Conservation (phyloP, 2,329 filamentous ascomycete species). For the Trichoderma koningii region DNA sequence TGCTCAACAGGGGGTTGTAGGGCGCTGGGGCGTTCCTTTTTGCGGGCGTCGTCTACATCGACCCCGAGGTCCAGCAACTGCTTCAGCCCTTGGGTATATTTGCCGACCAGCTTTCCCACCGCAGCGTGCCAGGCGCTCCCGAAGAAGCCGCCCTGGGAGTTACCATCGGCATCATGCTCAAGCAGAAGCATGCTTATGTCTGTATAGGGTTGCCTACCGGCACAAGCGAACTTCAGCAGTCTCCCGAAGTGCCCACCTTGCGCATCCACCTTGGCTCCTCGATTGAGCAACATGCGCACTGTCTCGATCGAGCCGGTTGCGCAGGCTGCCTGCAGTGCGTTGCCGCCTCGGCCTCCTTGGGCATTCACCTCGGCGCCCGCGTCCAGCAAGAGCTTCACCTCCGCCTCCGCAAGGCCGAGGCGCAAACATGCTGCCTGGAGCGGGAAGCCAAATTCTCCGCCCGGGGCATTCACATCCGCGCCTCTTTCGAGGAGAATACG, state of each 20-base stretch:
- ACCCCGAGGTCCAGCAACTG: neutral
- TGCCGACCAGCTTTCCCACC: neutral
- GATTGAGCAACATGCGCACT: neutral
- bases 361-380: neutral
- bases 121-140: neutral
- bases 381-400: neutral
- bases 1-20: no score
- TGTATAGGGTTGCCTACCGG: no score
- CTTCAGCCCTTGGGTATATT: neutral
- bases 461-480: neutral
- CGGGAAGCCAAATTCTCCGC: neutral
- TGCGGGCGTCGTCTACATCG: neutral
- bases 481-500: neutral
- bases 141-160: neutral
- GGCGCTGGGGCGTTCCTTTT: no score
- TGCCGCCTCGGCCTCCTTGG: neutral
- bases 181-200: neutral
- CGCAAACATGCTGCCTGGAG: neutral
- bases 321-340: neutral
- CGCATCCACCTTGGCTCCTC: conserved; percentile 2
- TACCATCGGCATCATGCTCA: conserved; percentile 2
- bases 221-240: neutral
- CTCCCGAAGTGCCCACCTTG: neutral
- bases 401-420: accelerated
- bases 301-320: no score